Base-by-base conservation (phyloP, 1,284 basidiomycete genomes). In the Ceratobasidium sp. region DNA sequence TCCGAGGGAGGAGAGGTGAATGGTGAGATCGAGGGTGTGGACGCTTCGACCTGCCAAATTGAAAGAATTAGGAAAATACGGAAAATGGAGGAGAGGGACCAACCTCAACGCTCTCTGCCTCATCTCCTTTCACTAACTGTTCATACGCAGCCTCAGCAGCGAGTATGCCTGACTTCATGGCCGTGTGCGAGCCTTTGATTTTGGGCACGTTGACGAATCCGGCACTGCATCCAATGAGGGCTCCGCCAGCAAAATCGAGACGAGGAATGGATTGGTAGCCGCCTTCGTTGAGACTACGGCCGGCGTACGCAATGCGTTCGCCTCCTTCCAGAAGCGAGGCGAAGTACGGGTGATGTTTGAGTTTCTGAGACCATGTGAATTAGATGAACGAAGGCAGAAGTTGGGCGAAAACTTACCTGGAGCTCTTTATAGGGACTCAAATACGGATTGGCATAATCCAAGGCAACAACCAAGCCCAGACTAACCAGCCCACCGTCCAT, bases 181-280 rank as follows among this genome's bases (percentile, higher is more conserved):
- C 97, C 80, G 97, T 99, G 85, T 99, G 98, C 0, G 97, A 98
- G n/a, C 97, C 97, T 86, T 99, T 99, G 87, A 99, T 99, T 87
- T 99, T 99, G 55, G 97, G 94, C 18, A 98, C 91, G 86, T 99
- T 99, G 79, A 99, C 90, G 86, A 99, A 97, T 28, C 96, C 98
- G 0, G 97, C 97, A 0, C 96, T 94, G 86, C 97, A 99, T 0
- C 97, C 97, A 68, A 99, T 92, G 63, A 99, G 87, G 0, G 97
- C 97, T 44, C 98, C 97, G 18, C 98, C 97, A 0, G 97, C 96
- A 89, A 99, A 99, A 83, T 96, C 87, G 56, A 99, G 89, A 84
- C 93, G 93, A 2, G 97, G 98, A 33, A 99, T 91, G 49, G 95
- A 95, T 85, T 99, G 98, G 67, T 97, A 88, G 9, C 97, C 97